Evolutionary conservation across 2,329 filamentous ascomycete genomes (phyloP).

Genomic region (Colletotrichum kahawae): DNA sequence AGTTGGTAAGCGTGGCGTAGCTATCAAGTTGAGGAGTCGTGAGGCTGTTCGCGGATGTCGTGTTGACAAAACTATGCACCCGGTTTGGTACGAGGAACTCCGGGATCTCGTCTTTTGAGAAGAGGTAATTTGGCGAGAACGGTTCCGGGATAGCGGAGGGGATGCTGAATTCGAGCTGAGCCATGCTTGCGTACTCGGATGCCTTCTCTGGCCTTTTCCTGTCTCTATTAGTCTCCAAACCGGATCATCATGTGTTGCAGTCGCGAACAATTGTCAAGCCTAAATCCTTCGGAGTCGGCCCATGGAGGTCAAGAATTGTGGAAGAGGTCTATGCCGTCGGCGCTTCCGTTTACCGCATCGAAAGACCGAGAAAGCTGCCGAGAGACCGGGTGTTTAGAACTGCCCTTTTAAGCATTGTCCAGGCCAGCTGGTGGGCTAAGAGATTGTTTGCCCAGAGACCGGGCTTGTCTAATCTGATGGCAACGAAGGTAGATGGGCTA

Average conservation of each 20-base stretch:
- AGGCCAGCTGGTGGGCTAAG: not conserved
- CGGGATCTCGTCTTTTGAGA: not conserved
- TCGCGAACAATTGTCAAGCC: not conserved
- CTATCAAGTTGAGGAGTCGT: not conserved
- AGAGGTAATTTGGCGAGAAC: not conserved
- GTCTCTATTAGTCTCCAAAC: not conserved
- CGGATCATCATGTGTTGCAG: not conserved
- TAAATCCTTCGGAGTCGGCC: not conserved
- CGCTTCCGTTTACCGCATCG: not conserved
- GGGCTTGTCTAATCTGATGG: not conserved
- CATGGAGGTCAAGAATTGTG: not conserved
- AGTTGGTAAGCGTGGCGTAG: not conserved
- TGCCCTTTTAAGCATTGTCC: not conserved
- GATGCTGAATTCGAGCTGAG: not conserved
- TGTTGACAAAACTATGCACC: not conserved
- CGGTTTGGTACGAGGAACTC: not conserved
- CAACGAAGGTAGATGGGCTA: not conserved
- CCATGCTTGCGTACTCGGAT: not conserved
- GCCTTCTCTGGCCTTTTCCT: not conserved
- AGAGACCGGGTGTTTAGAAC: not conserved
- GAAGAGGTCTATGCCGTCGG: not conserved
- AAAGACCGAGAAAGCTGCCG: not conserved
- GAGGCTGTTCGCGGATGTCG: not conserved
- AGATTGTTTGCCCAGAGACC: not conserved
- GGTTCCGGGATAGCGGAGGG: not conserved